These are phyloP conservation scores for Oryza longistaminata DNA, from an alignment of 176 grass and related monocot species.

Conservation along the genomic window DNA sequence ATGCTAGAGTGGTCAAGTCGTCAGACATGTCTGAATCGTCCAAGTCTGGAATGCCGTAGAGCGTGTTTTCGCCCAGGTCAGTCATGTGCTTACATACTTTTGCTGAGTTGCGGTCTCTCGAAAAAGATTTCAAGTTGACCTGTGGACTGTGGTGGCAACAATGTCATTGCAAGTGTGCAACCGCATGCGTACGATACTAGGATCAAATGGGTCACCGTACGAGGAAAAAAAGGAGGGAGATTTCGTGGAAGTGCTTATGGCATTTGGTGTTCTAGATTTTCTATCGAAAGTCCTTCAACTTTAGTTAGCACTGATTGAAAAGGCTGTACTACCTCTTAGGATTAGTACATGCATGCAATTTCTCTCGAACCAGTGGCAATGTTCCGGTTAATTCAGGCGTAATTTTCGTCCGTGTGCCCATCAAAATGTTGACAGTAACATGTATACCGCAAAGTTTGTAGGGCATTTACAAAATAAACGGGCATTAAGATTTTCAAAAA, in stretches of 20 bases:
- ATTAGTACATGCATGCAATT: not conserved
- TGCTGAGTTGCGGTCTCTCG: not conserved
- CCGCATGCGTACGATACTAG: not conserved
- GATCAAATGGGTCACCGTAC: not conserved
- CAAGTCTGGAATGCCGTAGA: not conserved
- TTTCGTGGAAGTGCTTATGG: not conserved
- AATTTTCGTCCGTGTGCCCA: not conserved
- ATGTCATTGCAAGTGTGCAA: not conserved
- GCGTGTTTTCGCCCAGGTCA: not conserved
- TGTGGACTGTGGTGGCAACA: not conserved
- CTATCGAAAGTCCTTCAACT: too few species aligned
- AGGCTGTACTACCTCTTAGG: not conserved
- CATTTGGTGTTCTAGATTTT: not conserved
- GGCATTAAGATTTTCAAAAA: too few species aligned
- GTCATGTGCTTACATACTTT: not conserved
- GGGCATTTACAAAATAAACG: not conserved
- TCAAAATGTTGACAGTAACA: not conserved
- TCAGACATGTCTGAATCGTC: not conserved
- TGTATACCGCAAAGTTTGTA: not conserved
- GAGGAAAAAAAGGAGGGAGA: not conserved
- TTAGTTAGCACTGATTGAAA: not conserved
- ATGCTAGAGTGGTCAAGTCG: conserved; percentile 17
- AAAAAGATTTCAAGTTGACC: not conserved
- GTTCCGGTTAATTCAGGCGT: not conserved
- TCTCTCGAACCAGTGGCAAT: not conserved